phyloP scores from a whole-genome alignment of 441 rosid species.

The Melianthus villosus region DNA sequence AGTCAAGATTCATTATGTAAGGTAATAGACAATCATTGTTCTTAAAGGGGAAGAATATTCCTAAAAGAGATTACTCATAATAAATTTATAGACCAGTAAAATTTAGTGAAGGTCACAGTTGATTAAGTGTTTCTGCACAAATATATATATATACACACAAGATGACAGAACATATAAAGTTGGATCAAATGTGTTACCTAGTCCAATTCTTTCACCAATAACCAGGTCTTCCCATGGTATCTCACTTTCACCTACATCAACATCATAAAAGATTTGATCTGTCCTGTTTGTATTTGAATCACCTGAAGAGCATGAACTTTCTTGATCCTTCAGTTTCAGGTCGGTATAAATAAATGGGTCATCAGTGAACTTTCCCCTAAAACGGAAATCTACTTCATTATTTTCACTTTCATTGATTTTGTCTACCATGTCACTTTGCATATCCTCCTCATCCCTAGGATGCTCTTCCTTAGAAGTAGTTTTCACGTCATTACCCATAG shows the following conservation, averaged over 20 bases:
- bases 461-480: slow-evolving; percentile 21
- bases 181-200: slow-evolving; percentile 52
- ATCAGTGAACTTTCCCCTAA: slow-evolving; percentile 30
- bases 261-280: slow-evolving; percentile 68
- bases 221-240: slow-evolving; percentile 96
- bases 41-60: too few relatives aligned
- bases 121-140: too few relatives aligned
- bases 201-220: slow-evolving; percentile 92
- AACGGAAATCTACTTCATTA: slow-evolving; percentile 31
- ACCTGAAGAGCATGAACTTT: slow-evolving; percentile 46
- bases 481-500: slow-evolving; percentile 22
- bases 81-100: too few relatives aligned
- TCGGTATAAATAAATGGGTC: slow-evolving; percentile 39
- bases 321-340: slow-evolving; percentile 44
- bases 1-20: too few relatives aligned
- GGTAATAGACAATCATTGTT: too few relatives aligned
- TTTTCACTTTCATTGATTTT: slow-evolving; percentile 19
- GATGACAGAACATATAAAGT: slow-evolving; percentile 8
- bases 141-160: not conserved
- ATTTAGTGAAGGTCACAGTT: too few relatives aligned
- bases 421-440: slow-evolving; percentile 17
- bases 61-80: too few relatives aligned
- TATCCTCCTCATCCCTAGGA: slow-evolving; percentile 17
- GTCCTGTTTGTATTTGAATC: slow-evolving; percentile 35
- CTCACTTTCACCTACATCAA: slow-evolving; percentile 84